A percentile compares a stretch with the other conserved stretches of the same genome.
Evolutionary conservation across 1,284 basidiomycete genomes (phyloP).

Genomic region (Exobasidium rhododendri): DNA sequence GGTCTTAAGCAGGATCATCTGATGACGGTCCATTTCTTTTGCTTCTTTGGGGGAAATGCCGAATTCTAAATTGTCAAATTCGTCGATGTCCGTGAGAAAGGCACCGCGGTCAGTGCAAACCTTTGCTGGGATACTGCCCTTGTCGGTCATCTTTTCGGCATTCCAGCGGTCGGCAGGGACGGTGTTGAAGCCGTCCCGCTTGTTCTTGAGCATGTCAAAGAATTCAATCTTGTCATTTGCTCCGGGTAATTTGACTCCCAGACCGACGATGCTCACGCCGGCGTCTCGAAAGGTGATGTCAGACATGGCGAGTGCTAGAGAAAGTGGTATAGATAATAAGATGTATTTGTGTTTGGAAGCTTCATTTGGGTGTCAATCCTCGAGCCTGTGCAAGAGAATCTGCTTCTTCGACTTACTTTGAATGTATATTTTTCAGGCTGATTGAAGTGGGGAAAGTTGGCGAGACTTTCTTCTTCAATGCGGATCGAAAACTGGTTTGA

Average conservation of each 20-base stretch:
- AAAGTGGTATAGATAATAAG: no score
- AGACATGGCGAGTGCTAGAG: no score
- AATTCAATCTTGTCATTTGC: slow-evolving; percentile 6
- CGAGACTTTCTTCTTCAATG: no score
- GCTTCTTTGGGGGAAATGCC: slow-evolving; percentile 25
- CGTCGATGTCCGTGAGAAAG: slow-evolving; percentile 19
- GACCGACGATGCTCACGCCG: slow-evolving; percentile 5
- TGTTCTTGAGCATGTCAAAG: slow-evolving; percentile 7
- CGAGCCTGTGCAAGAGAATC: no score
- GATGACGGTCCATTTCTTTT: slow-evolving; percentile 16
- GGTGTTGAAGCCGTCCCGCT: slow-evolving; percentile 6
- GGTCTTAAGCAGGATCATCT: slow-evolving; percentile 18
- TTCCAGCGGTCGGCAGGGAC: slow-evolving; percentile 26
- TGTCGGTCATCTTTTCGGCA: slow-evolving; percentile 32
- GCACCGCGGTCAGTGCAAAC: slow-evolving; percentile 24
- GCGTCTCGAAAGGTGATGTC: no score
- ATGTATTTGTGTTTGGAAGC: no score
- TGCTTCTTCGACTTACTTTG: no score
- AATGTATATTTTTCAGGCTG: no score
- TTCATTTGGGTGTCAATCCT: no score
- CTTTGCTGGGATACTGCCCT: no score
- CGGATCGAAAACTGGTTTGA: no score
- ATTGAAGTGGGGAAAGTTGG: no score
- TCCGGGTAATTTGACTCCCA: slow-evolving; percentile 1
- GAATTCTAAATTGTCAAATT: slow-evolving; percentile 23